Conservation (phyloP, 163 green algal species). For the Prototheca cutis region DNA sequence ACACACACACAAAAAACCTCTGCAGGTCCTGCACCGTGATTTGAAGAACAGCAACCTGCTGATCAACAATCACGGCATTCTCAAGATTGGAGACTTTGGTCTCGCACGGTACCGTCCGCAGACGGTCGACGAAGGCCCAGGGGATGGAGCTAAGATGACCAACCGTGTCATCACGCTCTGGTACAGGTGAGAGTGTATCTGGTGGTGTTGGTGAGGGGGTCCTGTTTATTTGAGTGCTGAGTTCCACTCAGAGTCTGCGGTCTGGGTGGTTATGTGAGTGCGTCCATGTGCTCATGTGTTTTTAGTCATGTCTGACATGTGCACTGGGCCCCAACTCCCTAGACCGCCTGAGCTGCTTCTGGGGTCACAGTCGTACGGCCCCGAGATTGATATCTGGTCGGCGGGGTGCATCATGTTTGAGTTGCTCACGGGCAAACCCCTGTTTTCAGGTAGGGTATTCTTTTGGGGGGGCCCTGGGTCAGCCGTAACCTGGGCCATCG, state of each 20-base stretch:
- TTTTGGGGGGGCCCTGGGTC: too few relatives aligned
- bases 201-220: not conserved
- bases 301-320: too few relatives aligned
- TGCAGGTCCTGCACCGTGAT: constrained; percentile 86
- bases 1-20: not conserved
- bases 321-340: constrained; percentile 9
- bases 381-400: constrained; percentile 93
- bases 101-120: constrained; percentile 63
- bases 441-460: constrained; percentile 48
- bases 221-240: too few relatives aligned
- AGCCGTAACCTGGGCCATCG: too few relatives aligned
- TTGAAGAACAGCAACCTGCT: constrained; percentile 89
- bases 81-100: constrained; percentile 92
- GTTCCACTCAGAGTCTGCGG: too few relatives aligned
- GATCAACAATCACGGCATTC: constrained; percentile 34
- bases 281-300: too few relatives aligned
- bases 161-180: constrained; percentile 97
- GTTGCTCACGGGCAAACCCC: constrained; percentile 70
- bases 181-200: constrained; percentile 69
- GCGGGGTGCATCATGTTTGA: constrained; percentile 96
- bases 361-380: constrained; percentile 63
- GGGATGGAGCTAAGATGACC: constrained; percentile 49
- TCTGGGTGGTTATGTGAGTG: too few relatives aligned
- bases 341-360: constrained; percentile 87
- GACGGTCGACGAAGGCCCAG: not conserved